Evolutionary conservation across 202 grass and related monocot species (phyloP), one percentile per base, ranked within the genome.

Genomic region (Zizania palustris): DNA sequence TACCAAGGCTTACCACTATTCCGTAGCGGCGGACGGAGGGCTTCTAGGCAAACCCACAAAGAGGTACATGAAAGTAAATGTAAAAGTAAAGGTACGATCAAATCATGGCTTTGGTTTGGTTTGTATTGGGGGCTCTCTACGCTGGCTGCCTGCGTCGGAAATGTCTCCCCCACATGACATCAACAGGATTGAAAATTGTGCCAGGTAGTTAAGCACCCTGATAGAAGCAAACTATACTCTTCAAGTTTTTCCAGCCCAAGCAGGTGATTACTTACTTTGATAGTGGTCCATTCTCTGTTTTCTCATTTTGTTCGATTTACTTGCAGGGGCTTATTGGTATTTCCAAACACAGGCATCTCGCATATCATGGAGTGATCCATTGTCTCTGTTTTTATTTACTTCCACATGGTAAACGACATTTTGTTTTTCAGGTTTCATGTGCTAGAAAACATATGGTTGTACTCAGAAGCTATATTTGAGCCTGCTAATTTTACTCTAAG

Each of bases 301-400:
- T 41, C 51, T 62, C 63, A 22, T 50, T 80, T 51, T 80, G 10
- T 18, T 80, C 28, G 18, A 40, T 36, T 80, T 16, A 15, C 51
- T 69, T 80, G 77, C 34, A 75, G 1, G 69, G 1, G 69, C 66
- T 61, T 19, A 46, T 55, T 72, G 5, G 57, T 41, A 38, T 57
- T 72, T 11, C 35, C 16, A 58, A 73, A 43, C 70, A 41, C 35
- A 63, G 38, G 56, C 9, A 40, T 81, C 65, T 64, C 69, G 39
- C 58, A 33, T 73, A 77, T 72, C 66, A 9, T 77, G 41, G 14
- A 40, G 8, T 39, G 16, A 41, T 82, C 78, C 48, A 59, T 71
- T n/a, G n/a, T 55, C 8, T 71, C 60, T 76, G 11, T 75, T 81
- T n/a, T 15, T 56, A 69, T 51, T 49, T 76, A 43, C 40, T 42